A percentile compares a stretch with the other conserved stretches of the same genome.
Conservation (phyloP, 73 alveolate species). For the Uronychia setigera region DNA sequence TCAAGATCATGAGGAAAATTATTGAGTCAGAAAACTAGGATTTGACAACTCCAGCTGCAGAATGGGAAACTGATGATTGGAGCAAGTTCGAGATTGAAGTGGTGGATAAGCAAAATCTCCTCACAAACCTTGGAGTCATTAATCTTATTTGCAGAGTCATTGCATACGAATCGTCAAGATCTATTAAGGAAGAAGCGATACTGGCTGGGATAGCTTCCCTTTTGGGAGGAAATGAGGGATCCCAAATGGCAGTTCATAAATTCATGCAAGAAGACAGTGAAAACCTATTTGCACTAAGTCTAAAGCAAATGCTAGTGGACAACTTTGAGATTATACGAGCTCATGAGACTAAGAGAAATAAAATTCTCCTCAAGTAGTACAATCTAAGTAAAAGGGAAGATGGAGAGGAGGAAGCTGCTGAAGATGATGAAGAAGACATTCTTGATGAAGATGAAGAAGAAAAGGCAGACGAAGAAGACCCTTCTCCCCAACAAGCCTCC, state of each 20-base stretch:
- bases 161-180: conserved; percentile 11
- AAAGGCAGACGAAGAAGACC: conserved; percentile 12
- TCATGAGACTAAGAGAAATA: conserved; percentile 37
- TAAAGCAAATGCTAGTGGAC: conserved; percentile 16
- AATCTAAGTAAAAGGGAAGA: conserved; percentile 23
- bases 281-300: conserved; percentile 30
- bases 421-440: conserved; percentile 4
- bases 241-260: conserved; percentile 27
- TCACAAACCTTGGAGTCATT: conserved; percentile 23
- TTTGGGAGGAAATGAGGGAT: conserved; percentile 47
- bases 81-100: conserved; percentile 34
- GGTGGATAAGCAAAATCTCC: conserved; percentile 15
- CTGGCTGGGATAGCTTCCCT: conserved; percentile 47
- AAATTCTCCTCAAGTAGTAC: conserved; percentile 15
- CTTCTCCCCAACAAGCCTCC: conserved; percentile 22
- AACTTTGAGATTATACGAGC: conserved; percentile 39
- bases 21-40: conserved; percentile 44
- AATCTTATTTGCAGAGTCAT: conserved; percentile 35
- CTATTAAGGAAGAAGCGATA: conserved; percentile 53
- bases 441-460: conserved; percentile 34
- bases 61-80: conserved; percentile 61
- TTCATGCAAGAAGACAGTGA: conserved; percentile 29
- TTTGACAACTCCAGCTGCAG: conserved; percentile 48
- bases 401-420: conserved; percentile 32
- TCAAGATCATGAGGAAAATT: conserved; percentile 42